A percentile compares a stretch with the other conserved stretches of the same genome.
phyloP scores from a whole-genome alignment of 495 filamentous ascomycete genomes.

The Cairneyella variabilis region DNA sequence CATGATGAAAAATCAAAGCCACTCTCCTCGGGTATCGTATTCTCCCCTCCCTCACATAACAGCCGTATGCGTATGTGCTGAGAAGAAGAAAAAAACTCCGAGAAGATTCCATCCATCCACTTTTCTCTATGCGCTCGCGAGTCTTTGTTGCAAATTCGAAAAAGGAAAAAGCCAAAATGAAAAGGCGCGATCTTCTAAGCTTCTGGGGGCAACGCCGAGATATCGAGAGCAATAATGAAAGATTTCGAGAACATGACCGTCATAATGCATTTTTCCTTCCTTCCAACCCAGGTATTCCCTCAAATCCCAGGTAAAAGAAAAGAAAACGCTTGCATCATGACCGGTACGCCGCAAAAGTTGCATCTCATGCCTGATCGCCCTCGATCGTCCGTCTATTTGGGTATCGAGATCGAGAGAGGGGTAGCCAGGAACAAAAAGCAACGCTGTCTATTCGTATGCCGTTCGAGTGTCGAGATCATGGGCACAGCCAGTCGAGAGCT shows the following conservation, averaged over 20 bases:
- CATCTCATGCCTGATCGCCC: conserved; percentile 38
- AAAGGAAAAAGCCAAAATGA: conserved; percentile 32
- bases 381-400: conserved; percentile 46
- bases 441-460: conserved; percentile 78
- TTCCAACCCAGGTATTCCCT: conserved; percentile 22
- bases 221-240: conserved; percentile 27
- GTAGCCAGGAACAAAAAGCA: conserved; percentile 54
- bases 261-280: conserved; percentile 38
- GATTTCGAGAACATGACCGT: conserved; percentile 33
- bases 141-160: conserved; percentile 27
- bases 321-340: conserved; percentile 23
- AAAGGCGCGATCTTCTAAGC: conserved; percentile 30
- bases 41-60: not conserved
- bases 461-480: conserved; percentile 28
- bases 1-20: conserved; percentile 24
- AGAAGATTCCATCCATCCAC: conserved; percentile 36
- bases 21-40: conserved; percentile 1
- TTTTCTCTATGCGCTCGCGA: conserved; percentile 51
- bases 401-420: conserved; percentile 49
- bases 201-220: conserved; percentile 23
- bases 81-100: conserved; percentile 4
- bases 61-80: not conserved
- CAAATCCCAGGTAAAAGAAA: conserved; percentile 20
- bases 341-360: conserved; percentile 25
- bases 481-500: conserved; percentile 22